Base-by-base conservation (phyloP, 257 asterid species). In the Voacanga thouarsii region DNA sequence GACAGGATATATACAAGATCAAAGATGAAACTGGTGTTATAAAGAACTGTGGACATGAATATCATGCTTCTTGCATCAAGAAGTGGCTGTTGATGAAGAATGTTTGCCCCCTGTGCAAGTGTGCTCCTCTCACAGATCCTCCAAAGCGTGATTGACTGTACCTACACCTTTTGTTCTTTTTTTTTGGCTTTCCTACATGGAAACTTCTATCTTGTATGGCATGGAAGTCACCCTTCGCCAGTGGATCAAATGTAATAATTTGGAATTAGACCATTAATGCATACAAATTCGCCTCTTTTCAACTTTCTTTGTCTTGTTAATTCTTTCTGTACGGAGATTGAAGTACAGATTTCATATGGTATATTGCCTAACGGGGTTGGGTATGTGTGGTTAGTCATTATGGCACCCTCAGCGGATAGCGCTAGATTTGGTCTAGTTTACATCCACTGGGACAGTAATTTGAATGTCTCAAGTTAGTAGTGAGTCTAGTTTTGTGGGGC, bases 21-120 rank as follows among this genome's bases (percentile, higher is more conserved):
- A 26, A 14, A 14, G n/a, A 71, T 12, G 43, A 49, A 15, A 30
- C 49, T 45, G 75, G 41, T 47, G 37, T 18, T 49, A 47, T 45
- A 2, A 49, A 71, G 18, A 81, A 82, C 8, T 82, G 85, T 23
- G 82, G 85, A 26, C 85, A 82, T 68, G 85, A 75, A 50, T 78
- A 67, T 51, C 85, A 82, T n/a, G 68, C 53, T 12, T 65, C 70
- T 15, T 82, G 85, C 30, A 41, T 82, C 70, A 78, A 47, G 66
- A 68, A 45, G 85, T 82, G 85, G 85, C 70, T 82, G 68, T 41
- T 68, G 21, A 64, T 74, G 80, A 78, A 82, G 82, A 82, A 78
- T 51, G 57, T 65, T n/a, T 82, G 85, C 49, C 85, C 85, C 65
- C 74, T 82, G 64, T 82, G 85, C 74, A 82, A 79, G 71, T 68